Evolutionary conservation across 768 basidiomycete genomes (phyloP), one percentile per base, ranked within the genome.

Genomic region (Tricholoma saponaceum): DNA sequence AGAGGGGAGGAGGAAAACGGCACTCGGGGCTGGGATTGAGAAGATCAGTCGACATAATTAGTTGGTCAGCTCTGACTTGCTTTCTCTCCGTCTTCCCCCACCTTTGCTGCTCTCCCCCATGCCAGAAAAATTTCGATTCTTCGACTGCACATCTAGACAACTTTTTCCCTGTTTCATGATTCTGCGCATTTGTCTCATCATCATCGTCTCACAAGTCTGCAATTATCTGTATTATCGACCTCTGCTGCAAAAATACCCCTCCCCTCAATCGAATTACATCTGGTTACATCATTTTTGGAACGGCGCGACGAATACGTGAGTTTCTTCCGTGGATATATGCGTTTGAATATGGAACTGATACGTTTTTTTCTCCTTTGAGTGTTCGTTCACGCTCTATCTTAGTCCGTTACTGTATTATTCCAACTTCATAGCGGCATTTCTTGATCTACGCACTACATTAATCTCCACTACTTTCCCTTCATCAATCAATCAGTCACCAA

Each of bases 11-110:
- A 18, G 61, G 12, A 60, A 51, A 47, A 64, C 58, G 0, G 64
- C 58, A 0, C 57, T 65, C 9, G 60, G 62, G 0, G 66, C 66
- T 18, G 62, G 64, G 13, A 56, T 63, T 20, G 66, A 67, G 54
- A 67, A 67, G 60, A 58, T 67, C 25, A 67, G 66, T 49, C 60
- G 66, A n/a, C 66, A 67, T 30, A 57, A 65, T 56, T 33, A 56
- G 41, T 51, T 12, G 30, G 12, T 22, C 30, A 32, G 30, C 8
- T 32, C 30, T 32, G 30, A n/a, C n/a, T n/a, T n/a, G n/a, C n/a
- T n/a, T n/a, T n/a, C n/a, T n/a, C n/a, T n/a, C n/a, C n/a, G n/a
- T n/a, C n/a, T n/a, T n/a, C n/a, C n/a, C n/a, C n/a, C n/a, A n/a
- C n/a, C n/a, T n/a, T n/a, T n/a, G n/a, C n/a, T 20, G 3, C 30